A percentile compares a stretch with the other conserved stretches of the same genome.
Conservation (phyloP, 139 green algal species). For the Pseudopediastrum boryanum region DNA sequence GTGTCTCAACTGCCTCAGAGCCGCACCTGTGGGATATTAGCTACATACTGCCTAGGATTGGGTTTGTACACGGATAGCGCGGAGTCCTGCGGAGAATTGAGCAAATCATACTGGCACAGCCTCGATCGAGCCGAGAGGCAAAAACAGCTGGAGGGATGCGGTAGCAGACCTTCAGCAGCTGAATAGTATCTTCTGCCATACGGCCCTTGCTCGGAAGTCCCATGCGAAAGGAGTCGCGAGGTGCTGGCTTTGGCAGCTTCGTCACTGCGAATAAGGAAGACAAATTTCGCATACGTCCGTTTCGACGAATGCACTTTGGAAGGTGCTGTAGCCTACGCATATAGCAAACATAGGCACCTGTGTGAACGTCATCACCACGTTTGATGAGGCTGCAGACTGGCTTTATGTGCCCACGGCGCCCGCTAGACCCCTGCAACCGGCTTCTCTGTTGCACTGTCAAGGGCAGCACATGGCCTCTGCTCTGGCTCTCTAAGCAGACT, state of each 20-base stretch:
- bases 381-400: slow-evolving; percentile 35
- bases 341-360: not conserved
- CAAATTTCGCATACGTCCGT: not conserved
- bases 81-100: slow-evolving; percentile 75
- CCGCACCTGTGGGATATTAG: slow-evolving; percentile 80
- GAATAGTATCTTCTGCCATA: slow-evolving; percentile 97
- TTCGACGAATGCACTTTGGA: not conserved
- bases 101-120: not conserved
- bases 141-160: not conserved
- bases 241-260: slow-evolving; percentile 38
- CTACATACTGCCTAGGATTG: slow-evolving; percentile 98
- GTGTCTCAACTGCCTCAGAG: no score
- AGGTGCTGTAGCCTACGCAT: not conserved
- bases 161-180: slow-evolving; percentile 79
- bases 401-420: not conserved
- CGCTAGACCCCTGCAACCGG: no score
- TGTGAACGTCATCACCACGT: slow-evolving; percentile 35
- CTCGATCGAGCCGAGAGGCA: no score
- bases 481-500: no score
- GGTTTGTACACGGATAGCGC: slow-evolving; percentile 94
- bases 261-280: slow-evolving; percentile 4
- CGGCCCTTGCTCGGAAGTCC: slow-evolving; percentile 95
- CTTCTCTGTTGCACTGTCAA: no score
- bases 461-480: no score
- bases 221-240: slow-evolving; percentile 71